Base-by-base conservation (phyloP, 192 early-diverging fungal species). In the Pilaira anomala region DNA sequence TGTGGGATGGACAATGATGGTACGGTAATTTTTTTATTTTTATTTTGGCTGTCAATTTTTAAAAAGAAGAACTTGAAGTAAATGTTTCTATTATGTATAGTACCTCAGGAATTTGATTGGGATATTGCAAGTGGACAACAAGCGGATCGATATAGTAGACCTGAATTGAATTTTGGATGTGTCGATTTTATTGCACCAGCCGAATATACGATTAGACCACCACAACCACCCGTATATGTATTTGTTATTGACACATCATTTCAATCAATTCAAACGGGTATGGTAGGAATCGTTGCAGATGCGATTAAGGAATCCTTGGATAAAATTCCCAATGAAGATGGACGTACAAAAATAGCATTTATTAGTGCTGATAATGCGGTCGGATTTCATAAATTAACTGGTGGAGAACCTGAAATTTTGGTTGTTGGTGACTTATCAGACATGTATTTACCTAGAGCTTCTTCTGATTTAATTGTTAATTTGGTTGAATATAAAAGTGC, bases 191-290 rank as follows among this genome's bases (percentile, higher is more conserved):
- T 86, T 0, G 94, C 90, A 2, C 83, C 89, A 16, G 62, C 72
- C 5, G 86, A 90, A 53, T 92, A 90, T 68, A 81, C 74, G 67
- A 73, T 83, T 16, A 80, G 88, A 48, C 71, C 87, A 3, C 88
- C 96, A 1, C 66, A 72, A 50, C 89, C 95, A 11, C 81, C 85
- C 4, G 82, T 88, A 1, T 94, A 91, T 69, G 80, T 97, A 39
- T 94, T 98, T 87, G 92, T 89, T 4, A 92, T 98, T 48, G 96
- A 98, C 76, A 94, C 97, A 22, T 89, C 89, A 2, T 94, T 85
- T 80, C 89, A 80, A 48, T 82, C 94, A 6, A 79, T 96, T 21
- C 88, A 94, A 70, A 89, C 80, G 30, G 94, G 95, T 16, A 80
- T 95, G 82, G 71, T 96, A 36, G 73, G 67, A 11, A 68, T 81